Conservation (phyloP, 1,284 basidiomycete species). For the Cutaneotrichosporon mucoides region DNA sequence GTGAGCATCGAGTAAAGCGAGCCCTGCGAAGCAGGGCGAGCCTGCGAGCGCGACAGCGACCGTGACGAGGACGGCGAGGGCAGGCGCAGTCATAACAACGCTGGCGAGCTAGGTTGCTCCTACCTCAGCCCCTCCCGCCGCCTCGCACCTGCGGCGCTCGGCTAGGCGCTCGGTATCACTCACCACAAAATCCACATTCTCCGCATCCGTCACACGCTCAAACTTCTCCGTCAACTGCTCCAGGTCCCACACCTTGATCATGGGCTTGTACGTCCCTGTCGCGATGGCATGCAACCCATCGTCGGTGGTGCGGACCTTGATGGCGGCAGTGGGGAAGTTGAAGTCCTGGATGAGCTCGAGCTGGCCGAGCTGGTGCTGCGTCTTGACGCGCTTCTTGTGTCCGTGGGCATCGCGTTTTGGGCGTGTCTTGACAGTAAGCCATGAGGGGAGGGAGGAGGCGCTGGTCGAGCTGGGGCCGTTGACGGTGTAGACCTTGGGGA, state of each 20-base stretch:
- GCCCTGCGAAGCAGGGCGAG: no score
- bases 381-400: conserved; percentile 46
- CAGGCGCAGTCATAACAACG: no score
- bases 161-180: no score
- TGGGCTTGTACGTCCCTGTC: conserved; percentile 97
- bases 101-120: no score
- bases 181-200: conserved; percentile 90
- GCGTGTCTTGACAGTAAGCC: conserved; percentile 66
- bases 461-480: conserved; percentile 79
- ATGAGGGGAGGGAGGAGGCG: conserved; percentile 79
- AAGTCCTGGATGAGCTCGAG: conserved; percentile 92
- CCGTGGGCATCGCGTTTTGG: conserved; percentile 28
- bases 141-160: neutral
- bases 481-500: conserved; percentile 81
- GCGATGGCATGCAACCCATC: conserved; percentile 91
- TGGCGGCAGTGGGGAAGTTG: conserved; percentile 94
- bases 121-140: no score
- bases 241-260: conserved; percentile 93
- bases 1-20: no score
- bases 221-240: conserved; percentile 92
- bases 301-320: conserved; percentile 80
- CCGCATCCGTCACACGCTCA: conserved; percentile 90
- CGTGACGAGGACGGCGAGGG: no score
- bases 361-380: conserved; percentile 46
- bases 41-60: neutral